phyloP scores from a whole-genome alignment of 768 basidiomycete species.

The Lactarius deliciosus region DNA sequence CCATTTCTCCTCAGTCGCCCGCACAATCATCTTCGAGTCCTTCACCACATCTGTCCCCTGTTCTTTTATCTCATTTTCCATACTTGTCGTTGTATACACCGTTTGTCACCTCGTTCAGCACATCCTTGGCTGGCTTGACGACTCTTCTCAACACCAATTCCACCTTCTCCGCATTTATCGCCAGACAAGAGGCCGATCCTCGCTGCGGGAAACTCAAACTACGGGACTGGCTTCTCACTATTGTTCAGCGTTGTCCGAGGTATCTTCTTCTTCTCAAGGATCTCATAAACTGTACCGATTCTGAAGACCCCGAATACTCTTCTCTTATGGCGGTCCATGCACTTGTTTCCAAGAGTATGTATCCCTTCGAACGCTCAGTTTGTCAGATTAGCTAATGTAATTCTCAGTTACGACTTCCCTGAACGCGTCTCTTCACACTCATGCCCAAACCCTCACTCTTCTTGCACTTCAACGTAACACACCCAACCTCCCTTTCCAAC shows the following conservation, averaged over 20 bases:
- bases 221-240: constrained; percentile 81
- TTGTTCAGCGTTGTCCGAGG: constrained; percentile 85
- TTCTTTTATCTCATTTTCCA: constrained; percentile 80
- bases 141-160: constrained; percentile 55
- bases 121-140: constrained; percentile 57
- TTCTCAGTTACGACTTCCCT: constrained; percentile 68
- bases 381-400: constrained; percentile 20
- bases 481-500: constrained; percentile 69
- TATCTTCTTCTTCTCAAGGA: constrained; percentile 85
- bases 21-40: constrained; percentile 31
- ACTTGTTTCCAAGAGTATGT: constrained; percentile 73
- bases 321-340: constrained; percentile 58
- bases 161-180: constrained; percentile 62
- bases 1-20: background rate
- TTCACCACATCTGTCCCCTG: constrained; percentile 50
- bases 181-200: constrained; percentile 63
- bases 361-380: background rate
- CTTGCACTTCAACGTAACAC: constrained; percentile 80
- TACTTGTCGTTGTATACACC: constrained; percentile 86
- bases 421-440: constrained; percentile 75
- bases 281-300: constrained; percentile 63
- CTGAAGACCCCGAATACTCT: constrained; percentile 64
- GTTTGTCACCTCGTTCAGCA: constrained; percentile 76
- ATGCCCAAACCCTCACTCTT: constrained; percentile 72
- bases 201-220: constrained; percentile 73